These are phyloP conservation scores for Bacterosira constricta DNA, from an alignment of 108 stramenopile genomes.

Conservation along the genomic window DNA sequence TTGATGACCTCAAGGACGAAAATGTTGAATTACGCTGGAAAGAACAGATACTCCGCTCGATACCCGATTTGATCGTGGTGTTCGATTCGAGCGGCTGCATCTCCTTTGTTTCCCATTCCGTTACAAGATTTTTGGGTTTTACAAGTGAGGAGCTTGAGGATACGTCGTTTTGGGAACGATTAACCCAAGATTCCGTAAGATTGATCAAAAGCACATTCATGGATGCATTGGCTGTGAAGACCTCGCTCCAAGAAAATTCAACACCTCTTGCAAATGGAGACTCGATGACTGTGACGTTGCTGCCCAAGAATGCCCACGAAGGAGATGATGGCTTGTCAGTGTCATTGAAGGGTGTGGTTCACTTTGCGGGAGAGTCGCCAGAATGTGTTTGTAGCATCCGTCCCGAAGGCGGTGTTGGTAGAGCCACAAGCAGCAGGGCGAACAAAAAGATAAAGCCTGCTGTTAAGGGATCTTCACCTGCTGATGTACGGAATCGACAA, in stretches of 20 bases:
- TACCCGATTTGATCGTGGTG: conserved; percentile 85
- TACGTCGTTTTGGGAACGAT: conserved; percentile 76
- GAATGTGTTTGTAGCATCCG: conserved; percentile 89
- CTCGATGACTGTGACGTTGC: conserved; percentile 60
- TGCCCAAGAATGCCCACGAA: conserved; percentile 51
- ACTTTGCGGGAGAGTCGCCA: conserved; percentile 76
- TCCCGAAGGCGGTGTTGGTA: conserved; percentile 30
- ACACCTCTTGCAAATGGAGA: conserved; percentile 72
- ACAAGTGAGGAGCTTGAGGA: conserved; percentile 62
- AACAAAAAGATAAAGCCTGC: not conserved
- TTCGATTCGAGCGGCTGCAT: conserved; percentile 84
- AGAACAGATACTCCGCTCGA: conserved; percentile 78
- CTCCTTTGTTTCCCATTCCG: conserved; percentile 74
- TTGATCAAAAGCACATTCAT: conserved; percentile 86
- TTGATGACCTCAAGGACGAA: conserved; percentile 92
- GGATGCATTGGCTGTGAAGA: conserved; percentile 81
- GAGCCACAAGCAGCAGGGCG: no score
- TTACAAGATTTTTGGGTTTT: conserved; percentile 57
- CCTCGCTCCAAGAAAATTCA: conserved; percentile 60
- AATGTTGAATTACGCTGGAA: conserved; percentile 79
- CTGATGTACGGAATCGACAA: not conserved
- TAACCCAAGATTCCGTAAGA: conserved; percentile 73
- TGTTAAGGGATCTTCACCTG: not conserved
- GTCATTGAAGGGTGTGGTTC: conserved; percentile 75
- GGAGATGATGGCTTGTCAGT: conserved; percentile 23